A percentile compares a stretch with the other conserved stretches of the same genome.
Evolutionary conservation across 352 stramenopile species (phyloP).

Genomic region (Plasmopara muralis): DNA sequence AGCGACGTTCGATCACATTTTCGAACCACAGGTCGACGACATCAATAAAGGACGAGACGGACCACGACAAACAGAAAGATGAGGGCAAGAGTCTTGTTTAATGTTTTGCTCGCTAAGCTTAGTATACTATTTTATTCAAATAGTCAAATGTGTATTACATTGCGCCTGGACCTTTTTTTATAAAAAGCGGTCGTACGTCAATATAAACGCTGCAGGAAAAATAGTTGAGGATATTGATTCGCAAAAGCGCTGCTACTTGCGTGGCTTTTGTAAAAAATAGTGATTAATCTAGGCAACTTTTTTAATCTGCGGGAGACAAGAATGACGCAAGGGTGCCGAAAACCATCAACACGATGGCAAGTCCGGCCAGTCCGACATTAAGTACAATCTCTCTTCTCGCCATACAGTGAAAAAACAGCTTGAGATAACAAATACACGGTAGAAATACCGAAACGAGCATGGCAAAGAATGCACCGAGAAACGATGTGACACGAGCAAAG

Average conservation of each 20-base stretch:
- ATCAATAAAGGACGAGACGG: conserved; percentile 16
- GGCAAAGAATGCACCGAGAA: conserved; percentile 80
- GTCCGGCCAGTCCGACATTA: conserved; percentile 44
- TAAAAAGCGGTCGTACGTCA: no score
- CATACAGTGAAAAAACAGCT: conserved; percentile 60
- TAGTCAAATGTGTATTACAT: no score
- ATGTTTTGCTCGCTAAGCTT: conserved; percentile 2
- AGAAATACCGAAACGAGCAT: conserved; percentile 82
- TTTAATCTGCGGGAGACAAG: conserved; percentile 55
- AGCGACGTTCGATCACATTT: no score
- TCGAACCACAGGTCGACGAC: no score
- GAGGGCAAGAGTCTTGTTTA: conserved; percentile 17
- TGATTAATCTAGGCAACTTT: background rate
- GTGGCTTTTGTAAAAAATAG: no score
- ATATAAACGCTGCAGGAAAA: no score
- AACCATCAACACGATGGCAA: conserved; percentile 66
- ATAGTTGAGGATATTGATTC: no score
- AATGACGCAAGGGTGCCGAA: conserved; percentile 77
- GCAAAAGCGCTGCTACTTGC: no score
- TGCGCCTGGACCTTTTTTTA: no score
- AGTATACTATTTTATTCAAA: background rate
- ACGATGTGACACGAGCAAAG: conserved; percentile 79
- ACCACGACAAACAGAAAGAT: conserved; percentile 10
- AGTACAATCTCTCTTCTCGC: conserved; percentile 42
- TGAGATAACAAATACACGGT: conserved; percentile 79